Base-by-base conservation (phyloP, 495 filamentous ascomycete genomes). In the Neurospora terricola region DNA sequence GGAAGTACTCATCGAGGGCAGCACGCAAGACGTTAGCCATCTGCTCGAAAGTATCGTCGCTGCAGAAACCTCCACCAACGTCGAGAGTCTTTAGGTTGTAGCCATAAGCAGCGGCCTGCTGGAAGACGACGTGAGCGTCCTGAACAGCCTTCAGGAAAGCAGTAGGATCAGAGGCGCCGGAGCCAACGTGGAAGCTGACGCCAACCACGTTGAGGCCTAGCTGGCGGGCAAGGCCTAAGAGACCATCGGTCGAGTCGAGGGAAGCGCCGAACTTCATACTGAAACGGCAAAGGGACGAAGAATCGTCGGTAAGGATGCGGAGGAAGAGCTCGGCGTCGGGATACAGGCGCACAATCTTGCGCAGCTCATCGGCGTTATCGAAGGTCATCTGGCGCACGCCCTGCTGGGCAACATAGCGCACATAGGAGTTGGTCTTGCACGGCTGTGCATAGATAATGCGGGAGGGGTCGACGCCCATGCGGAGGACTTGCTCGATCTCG, bases 391-490 rank as follows among this genome's bases (percentile, higher is more conserved):
- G 94, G 85, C 93, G 96, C 77, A 99, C 95, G 73, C 90, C 91
- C 72, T 91, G 81, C 80, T 90, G 87, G 72, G 90, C 88, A 70
- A 95, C 95, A 77, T 93, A 97, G 77, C 94, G 93, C 74, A 98
- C 86, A 83, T 98, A 97, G 45, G 94, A 97, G 83, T 96, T 97
- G 79, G 96, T 98, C 88, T 98, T 98, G 91, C 96, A 98, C 59
- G 96, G 96, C 81, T 99, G 96, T 69, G 96, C 96, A 79, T 98
- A 99, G 83, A 99, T 97, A 85, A 99, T 97, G 77, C 94, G 93
- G 71, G 90, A 88, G 4, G 96, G 93, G 79, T 94, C 92, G 73
- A 98, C 88, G 73, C 94, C 94, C 74, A 94, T 87, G 75, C 87
- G 87, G 62, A 98, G 86, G 75, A 97, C 92, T 78, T 93, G 88